Evolutionary conservation across 2,329 filamentous ascomycete genomes (phyloP).

Genomic region (Phyllosticta citrichinensis): DNA sequence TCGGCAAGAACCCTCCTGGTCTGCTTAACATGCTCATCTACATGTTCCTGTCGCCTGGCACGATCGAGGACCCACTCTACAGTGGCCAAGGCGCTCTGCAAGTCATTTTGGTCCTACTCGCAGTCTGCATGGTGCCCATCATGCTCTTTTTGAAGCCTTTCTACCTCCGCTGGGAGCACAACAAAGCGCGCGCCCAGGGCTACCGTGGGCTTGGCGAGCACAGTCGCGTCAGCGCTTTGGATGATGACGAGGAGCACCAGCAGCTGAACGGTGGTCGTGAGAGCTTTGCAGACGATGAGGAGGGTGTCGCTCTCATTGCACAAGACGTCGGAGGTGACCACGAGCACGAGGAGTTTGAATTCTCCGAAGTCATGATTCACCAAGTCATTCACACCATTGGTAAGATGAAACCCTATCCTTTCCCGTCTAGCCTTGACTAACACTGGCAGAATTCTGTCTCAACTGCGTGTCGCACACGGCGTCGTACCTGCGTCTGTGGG

Average conservation of each 20-base stretch:
- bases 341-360: slow-evolving; percentile 94
- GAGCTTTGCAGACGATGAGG: slow-evolving; percentile 64
- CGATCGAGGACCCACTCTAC: slow-evolving; percentile 64
- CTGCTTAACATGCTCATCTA: slow-evolving; percentile 98
- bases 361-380: slow-evolving; percentile 95
- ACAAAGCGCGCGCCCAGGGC: slow-evolving; percentile 73
- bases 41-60: slow-evolving; percentile 92
- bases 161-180: slow-evolving; percentile 90
- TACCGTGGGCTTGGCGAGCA: slow-evolving; percentile 91
- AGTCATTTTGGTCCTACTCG: slow-evolving; percentile 67
- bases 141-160: slow-evolving; percentile 92
- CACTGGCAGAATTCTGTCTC: slow-evolving; percentile 74
- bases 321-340: slow-evolving; percentile 64
- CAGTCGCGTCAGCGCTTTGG: slow-evolving; percentile 77
- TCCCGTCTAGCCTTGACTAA: not conserved
- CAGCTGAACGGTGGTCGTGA: slow-evolving; percentile 51
- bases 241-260: slow-evolving; percentile 63
- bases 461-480: slow-evolving; percentile 99
- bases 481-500: slow-evolving; percentile 97
- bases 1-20: slow-evolving; percentile 63
- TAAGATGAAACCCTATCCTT: slow-evolving; percentile 38
- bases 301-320: slow-evolving; percentile 79
- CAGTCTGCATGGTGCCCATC: slow-evolving; percentile 77
- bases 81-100: slow-evolving; percentile 67
- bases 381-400: slow-evolving; percentile 98